phyloP scores from a whole-genome alignment of 352 stramenopile genomes.

The Phytophthora fragariae region DNA sequence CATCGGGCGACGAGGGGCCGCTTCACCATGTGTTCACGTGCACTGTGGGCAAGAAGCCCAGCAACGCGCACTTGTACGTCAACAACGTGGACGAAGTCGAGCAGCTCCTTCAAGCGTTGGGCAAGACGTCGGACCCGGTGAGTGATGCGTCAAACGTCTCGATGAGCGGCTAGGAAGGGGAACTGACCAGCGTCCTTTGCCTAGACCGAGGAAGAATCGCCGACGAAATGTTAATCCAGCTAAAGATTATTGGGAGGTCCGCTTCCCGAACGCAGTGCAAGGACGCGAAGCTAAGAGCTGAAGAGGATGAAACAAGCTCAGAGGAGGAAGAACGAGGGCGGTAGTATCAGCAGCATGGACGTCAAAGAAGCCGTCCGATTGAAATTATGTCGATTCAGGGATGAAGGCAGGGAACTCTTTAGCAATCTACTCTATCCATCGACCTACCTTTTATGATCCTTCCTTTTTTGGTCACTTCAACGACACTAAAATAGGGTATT shows the following conservation, averaged over 20 bases:
- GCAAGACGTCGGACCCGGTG: constrained; percentile 40
- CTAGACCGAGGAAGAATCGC: not conserved
- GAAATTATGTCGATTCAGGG: constrained; percentile 1
- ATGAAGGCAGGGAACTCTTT: not conserved
- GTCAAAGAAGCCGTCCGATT: not conserved
- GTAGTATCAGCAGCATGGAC: constrained; percentile 11
- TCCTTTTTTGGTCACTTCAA: constrained; percentile 4
- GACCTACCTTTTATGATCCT: not conserved
- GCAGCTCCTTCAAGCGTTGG: constrained; percentile 74
- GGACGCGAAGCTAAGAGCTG: not conserved
- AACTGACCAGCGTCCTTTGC: not conserved
- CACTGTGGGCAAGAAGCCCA: constrained; percentile 93
- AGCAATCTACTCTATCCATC: constrained; percentile 2
- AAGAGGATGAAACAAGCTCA: not conserved
- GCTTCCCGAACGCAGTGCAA: not conserved
- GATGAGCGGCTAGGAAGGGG: not conserved
- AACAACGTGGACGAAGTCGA: constrained; percentile 92
- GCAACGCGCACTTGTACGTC: constrained; percentile 90
- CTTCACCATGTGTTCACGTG: constrained; percentile 91
- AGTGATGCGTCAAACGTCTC: constrained; percentile 10
- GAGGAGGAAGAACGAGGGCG: not conserved
- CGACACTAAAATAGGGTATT: not conserved
- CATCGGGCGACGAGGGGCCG: constrained; percentile 53
- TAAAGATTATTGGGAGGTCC: constrained; percentile 16
- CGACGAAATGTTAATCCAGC: constrained; percentile 6